A percentile compares a stretch with the other conserved stretches of the same genome.
phyloP scores from a whole-genome alignment of 164 flowering plant genomes.

The Sextonia rubra region DNA sequence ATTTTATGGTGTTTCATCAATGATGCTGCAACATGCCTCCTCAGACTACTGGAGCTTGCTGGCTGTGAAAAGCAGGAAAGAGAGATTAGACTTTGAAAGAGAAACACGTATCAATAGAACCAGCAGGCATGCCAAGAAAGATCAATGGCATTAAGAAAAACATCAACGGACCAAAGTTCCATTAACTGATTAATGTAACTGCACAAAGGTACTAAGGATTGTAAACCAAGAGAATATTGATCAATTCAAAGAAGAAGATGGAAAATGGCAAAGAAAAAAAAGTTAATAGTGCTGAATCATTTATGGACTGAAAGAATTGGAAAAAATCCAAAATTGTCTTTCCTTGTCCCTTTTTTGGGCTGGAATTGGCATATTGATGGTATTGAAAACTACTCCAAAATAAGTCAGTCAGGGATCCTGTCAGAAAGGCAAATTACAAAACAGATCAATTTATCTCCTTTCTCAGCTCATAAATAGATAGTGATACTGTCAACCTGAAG shows the following conservation, averaged over 20 bases:
- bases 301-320: too few species aligned
- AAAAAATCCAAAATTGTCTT: too few species aligned
- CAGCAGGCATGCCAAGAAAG: background rate
- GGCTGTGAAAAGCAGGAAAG: constrained; percentile 38
- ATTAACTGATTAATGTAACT: background rate
- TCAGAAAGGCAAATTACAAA: background rate
- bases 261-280: background rate
- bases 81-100: constrained; percentile 1
- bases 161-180: background rate
- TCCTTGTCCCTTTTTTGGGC: too few species aligned
- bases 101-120: background rate
- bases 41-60: constrained; percentile 54
- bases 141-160: background rate
- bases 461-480: too few species aligned
- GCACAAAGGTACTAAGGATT: too few species aligned
- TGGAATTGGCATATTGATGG: too few species aligned
- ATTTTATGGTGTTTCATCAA: constrained; percentile 49
- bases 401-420: too few species aligned
- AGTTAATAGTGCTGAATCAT: background rate
- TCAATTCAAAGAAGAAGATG: background rate
- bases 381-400: too few species aligned
- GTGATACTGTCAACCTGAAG: background rate
- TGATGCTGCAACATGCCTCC: constrained; percentile 63
- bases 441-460: background rate
- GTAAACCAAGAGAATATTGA: background rate